Evolutionary conservation across 2,329 filamentous ascomycete genomes (phyloP).

Genomic region (Drechslerella coelobrocha): DNA sequence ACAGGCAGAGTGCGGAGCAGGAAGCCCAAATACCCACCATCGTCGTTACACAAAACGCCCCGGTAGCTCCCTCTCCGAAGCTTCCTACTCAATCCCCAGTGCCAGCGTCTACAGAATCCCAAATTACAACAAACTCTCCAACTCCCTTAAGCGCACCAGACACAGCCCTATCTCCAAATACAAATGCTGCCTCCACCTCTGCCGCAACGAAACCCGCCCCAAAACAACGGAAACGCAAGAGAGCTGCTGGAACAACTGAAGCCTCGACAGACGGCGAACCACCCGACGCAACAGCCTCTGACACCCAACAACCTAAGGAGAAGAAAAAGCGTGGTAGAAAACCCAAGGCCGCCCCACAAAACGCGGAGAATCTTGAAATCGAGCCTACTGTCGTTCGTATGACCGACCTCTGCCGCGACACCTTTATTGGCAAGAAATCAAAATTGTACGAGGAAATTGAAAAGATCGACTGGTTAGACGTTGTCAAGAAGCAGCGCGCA

Average conservation of each 20-base stretch:
- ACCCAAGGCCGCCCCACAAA: constrained; percentile 68
- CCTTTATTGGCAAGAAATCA: constrained; percentile 76
- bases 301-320: constrained; percentile 9
- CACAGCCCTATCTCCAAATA: not conserved
- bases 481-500: constrained; percentile 59
- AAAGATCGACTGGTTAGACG: constrained; percentile 68
- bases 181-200: not conserved
- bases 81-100: not conserved
- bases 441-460: constrained; percentile 75
- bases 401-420: constrained; percentile 73
- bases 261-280: not conserved
- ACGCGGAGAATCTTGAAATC: constrained; percentile 69
- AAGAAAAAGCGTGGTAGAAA: constrained; percentile 49
- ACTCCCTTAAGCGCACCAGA: constrained; percentile 3
- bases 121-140: not conserved
- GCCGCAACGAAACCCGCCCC: constrained; percentile 13
- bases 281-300: constrained; percentile 16
- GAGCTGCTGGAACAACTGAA: not conserved
- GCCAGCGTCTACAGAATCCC: not conserved
- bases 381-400: constrained; percentile 73
- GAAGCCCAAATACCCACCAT: constrained; percentile 26
- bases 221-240: constrained; percentile 16
- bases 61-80: constrained; percentile 15
- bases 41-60: constrained; percentile 18
- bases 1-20: constrained; percentile 18